Evolutionary conservation across 257 asterid genomes (phyloP).

Genomic region (Solanum habrochaites): DNA sequence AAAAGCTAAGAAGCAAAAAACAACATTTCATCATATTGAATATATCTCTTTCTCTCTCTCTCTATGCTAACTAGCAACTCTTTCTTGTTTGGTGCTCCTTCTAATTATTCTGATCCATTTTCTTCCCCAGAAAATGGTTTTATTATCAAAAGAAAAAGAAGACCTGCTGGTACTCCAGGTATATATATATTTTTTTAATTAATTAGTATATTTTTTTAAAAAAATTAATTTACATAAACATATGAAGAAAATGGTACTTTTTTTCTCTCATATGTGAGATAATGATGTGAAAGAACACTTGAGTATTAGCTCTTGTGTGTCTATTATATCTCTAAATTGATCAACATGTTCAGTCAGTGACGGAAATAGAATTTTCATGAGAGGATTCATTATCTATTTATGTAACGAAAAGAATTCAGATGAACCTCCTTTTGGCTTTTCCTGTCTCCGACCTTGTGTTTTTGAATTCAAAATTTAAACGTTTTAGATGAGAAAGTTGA

Average conservation of each 20-base stretch:
- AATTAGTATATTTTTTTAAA: not conserved
- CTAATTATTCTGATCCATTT: slow-evolving; percentile 6
- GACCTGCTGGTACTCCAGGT: slow-evolving; percentile 44
- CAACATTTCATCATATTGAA: not conserved
- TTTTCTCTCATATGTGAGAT: too few species aligned
- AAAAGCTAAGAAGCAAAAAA: not conserved
- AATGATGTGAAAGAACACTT: not conserved
- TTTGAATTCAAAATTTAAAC: not conserved
- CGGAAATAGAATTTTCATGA: not conserved
- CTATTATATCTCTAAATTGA: not conserved
- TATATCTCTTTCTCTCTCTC: not conserved
- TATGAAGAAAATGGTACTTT: not conserved
- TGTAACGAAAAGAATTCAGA: not conserved
- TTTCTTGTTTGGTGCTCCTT: slow-evolving; percentile 19
- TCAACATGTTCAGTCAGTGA: not conserved
- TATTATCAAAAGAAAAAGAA: slow-evolving; percentile 20
- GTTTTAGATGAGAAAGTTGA: not conserved
- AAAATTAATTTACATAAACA: not conserved
- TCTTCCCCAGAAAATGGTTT: slow-evolving; percentile 12
- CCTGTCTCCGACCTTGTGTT: not conserved
- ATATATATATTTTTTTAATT: not conserved
- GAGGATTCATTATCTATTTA: not conserved
- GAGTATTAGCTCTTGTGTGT: not conserved
- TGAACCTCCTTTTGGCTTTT: accelerated
- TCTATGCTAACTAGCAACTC: slow-evolving; percentile 17